phyloP scores from a whole-genome alignment of 768 basidiomycete genomes.

The Boletus patriciae region DNA sequence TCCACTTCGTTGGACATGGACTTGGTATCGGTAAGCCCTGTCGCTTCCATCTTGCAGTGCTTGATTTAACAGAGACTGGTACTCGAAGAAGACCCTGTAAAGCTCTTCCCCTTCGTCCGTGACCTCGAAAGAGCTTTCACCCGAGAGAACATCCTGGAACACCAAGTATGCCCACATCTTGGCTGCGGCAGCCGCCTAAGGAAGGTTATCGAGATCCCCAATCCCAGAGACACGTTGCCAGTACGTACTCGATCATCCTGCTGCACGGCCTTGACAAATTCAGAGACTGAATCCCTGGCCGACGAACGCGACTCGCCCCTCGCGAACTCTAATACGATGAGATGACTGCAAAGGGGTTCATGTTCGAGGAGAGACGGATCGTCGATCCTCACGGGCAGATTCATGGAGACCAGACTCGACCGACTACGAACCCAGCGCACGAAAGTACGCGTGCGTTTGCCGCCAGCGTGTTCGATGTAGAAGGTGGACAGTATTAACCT shows the following conservation, averaged over 20 bases:
- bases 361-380: constrained; percentile 24
- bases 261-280: constrained; percentile 17
- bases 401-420: constrained; percentile 10
- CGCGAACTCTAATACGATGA: background rate
- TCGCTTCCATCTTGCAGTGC: background rate
- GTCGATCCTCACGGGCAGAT: constrained; percentile 12
- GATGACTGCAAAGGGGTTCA: constrained; percentile 17
- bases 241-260: constrained; percentile 14
- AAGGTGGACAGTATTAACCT: background rate
- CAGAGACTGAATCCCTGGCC: background rate
- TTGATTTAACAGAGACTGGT: constrained; percentile 7
- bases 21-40: background rate
- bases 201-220: background rate
- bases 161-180: constrained; percentile 15
- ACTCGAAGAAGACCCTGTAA: constrained; percentile 25
- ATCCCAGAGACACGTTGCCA: background rate
- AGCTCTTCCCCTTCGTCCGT: constrained; percentile 12
- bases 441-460: background rate
- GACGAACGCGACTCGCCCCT: background rate
- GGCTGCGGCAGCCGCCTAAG: constrained; percentile 13
- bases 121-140: constrained; percentile 1
- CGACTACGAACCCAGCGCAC: background rate
- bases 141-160: background rate
- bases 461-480: background rate
- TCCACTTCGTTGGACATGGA: constrained; percentile 1